phyloP scores from a whole-genome alignment of 352 stramenopile genomes.

The Pythium coloratum region DNA sequence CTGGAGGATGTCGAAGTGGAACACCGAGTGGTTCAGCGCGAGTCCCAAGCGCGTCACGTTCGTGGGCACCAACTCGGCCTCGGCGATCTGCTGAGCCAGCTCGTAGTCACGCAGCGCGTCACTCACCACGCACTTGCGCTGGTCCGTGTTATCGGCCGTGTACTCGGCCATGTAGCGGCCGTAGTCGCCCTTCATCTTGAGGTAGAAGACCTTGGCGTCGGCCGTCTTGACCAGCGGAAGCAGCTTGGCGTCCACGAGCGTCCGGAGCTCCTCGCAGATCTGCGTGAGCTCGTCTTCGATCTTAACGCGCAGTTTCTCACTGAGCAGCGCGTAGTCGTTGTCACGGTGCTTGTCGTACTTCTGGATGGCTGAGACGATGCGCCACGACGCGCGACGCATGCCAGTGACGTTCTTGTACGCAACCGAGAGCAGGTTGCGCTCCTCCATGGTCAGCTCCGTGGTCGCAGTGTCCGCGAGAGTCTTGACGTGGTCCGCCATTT shows the following conservation, averaged over 20 bases:
- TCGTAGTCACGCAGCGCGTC: slow-evolving; percentile 27
- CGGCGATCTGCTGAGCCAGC: slow-evolving; percentile 18
- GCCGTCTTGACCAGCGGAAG: slow-evolving; percentile 89
- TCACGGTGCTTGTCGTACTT: slow-evolving; percentile 4
- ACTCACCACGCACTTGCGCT: neutral
- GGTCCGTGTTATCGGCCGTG: neutral
- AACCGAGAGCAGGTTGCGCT: slow-evolving; percentile 37
- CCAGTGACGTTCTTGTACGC: slow-evolving; percentile 43
- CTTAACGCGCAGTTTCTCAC: slow-evolving; percentile 16
- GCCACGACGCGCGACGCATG: slow-evolving; percentile 32
- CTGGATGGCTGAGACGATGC: slow-evolving; percentile 28
- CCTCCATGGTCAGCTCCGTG: slow-evolving; percentile 30
- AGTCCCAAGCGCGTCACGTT: slow-evolving; percentile 33
- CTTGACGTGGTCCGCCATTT: slow-evolving; percentile 30
- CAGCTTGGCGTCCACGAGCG: slow-evolving; percentile 90
- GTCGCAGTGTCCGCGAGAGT: slow-evolving; percentile 16
- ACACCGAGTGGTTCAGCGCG: slow-evolving; percentile 82
- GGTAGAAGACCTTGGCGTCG: slow-evolving; percentile 96
- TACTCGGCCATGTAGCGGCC: slow-evolving; percentile 21
- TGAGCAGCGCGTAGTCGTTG: slow-evolving; percentile 9
- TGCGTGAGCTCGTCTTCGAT: slow-evolving; percentile 34
- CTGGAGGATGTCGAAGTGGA: slow-evolving; percentile 99
- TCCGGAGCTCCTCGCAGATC: slow-evolving; percentile 82
- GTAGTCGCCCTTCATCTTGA: slow-evolving; percentile 92
- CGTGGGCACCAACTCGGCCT: slow-evolving; percentile 26